Conservation (phyloP, 495 filamentous ascomycete genomes). For the Aspergillus incahuasiensis region DNA sequence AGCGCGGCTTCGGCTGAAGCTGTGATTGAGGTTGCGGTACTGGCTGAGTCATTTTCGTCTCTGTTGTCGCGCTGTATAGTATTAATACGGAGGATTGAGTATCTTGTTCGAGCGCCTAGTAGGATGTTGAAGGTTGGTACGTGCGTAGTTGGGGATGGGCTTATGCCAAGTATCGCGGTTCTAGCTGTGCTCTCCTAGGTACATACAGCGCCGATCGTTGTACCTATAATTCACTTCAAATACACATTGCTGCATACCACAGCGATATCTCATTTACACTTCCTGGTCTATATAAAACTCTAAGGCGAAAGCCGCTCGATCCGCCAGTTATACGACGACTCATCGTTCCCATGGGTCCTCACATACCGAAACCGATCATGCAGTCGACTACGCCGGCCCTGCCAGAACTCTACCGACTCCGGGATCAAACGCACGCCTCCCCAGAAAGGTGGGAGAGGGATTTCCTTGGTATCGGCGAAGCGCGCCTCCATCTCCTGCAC, state of each 20-base stretch:
- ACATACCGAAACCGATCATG: slow-evolving; percentile 92
- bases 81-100: no score
- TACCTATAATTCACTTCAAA: no score
- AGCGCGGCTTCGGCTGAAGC: slow-evolving; percentile 34
- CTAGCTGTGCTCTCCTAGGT: not conserved
- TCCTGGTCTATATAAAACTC: not conserved
- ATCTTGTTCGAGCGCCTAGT: no score
- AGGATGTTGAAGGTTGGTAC: no score
- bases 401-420: slow-evolving; percentile 89
- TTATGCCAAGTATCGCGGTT: slow-evolving; percentile 8
- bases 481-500: slow-evolving; percentile 65
- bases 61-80: no score
- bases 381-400: slow-evolving; percentile 79
- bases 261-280: not conserved
- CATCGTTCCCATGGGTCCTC: slow-evolving; percentile 55
- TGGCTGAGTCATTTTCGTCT: not conserved
- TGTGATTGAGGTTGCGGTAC: slow-evolving; percentile 5
- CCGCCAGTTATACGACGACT: slow-evolving; percentile 49
- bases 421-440: slow-evolving; percentile 84
- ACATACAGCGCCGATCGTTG: no score
- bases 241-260: no score
- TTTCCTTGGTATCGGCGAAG: slow-evolving; percentile 69
- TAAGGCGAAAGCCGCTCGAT: slow-evolving; percentile 41
- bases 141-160: not conserved
- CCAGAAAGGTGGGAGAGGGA: slow-evolving; percentile 92